Percentiles rank a stretch among this genome's conserved stretches.
Conservation (phyloP, 2,329 filamentous ascomycete genomes). For the Chaetomium sp. region DNA sequence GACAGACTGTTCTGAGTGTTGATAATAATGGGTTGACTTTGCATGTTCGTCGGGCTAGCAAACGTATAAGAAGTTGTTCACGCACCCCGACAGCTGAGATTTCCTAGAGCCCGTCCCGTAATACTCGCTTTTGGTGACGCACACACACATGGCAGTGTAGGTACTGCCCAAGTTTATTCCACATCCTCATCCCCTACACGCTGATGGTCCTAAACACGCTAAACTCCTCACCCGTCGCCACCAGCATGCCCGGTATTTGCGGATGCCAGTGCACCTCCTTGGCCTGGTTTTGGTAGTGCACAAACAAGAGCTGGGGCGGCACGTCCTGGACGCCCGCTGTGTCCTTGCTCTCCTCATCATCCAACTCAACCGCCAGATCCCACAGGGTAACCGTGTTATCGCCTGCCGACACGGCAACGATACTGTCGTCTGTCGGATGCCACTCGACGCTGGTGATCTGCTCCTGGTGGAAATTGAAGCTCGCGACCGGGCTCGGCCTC, state of each 20-base stretch:
- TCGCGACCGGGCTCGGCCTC: slow-evolving; percentile 80
- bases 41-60: no score
- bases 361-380: slow-evolving; percentile 95
- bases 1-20: neutral
- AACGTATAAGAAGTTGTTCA: neutral
- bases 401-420: slow-evolving; percentile 86
- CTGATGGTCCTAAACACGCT: slow-evolving; percentile 83
- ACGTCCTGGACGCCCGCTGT: slow-evolving; percentile 86
- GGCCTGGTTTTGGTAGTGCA: slow-evolving; percentile 92
- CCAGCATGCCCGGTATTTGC: slow-evolving; percentile 85
- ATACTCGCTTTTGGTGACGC: neutral
- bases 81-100: neutral
- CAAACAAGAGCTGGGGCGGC: slow-evolving; percentile 91
- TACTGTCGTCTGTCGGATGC: slow-evolving; percentile 96
- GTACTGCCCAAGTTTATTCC: neutral
- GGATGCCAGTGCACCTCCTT: slow-evolving; percentile 98
- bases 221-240: slow-evolving; percentile 90
- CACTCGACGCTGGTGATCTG: slow-evolving; percentile 96
- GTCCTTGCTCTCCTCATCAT: slow-evolving; percentile 94
- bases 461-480: slow-evolving; percentile 93
- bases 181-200: slow-evolving; percentile 54
- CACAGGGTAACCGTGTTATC: slow-evolving; percentile 95
- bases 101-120: fast-evolving
- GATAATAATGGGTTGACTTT: neutral
- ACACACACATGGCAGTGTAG: neutral